Conservation (phyloP, 2,329 filamentous ascomycete genomes). For the Diaporthe longicolla region DNA sequence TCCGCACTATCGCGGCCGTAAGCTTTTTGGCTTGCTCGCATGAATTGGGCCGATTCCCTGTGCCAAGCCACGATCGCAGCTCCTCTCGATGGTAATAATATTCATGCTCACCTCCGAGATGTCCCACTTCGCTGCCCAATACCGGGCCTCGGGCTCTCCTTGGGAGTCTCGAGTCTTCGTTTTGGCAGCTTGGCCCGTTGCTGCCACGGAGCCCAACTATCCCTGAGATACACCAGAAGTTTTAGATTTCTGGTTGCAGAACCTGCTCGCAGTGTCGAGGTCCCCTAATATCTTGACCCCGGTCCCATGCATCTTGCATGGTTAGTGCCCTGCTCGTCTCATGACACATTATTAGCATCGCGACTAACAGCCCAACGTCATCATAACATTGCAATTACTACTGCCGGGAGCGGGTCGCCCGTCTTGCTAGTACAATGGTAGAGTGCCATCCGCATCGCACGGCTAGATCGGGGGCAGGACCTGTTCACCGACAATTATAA, state of each 20-base stretch:
- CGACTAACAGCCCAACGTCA: slow-evolving; percentile 34
- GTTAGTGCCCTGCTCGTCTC: slow-evolving; percentile 32
- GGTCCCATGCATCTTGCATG: slow-evolving; percentile 11
- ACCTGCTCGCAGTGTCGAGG: background rate
- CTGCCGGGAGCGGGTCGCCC: slow-evolving; percentile 14
- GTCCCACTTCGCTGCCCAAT: slow-evolving; percentile 33
- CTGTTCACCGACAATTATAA: background rate
- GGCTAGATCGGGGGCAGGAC: background rate
- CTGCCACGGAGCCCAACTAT: slow-evolving; percentile 9
- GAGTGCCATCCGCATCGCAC: background rate
- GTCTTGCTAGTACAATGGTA: slow-evolving; percentile 3
- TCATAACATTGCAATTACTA: slow-evolving; percentile 25
- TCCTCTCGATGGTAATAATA: slow-evolving; percentile 14
- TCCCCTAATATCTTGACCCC: slow-evolving; percentile 14
- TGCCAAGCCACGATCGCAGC: slow-evolving; percentile 24
- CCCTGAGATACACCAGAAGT: slow-evolving; percentile 10
- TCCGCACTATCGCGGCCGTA: slow-evolving; percentile 1
- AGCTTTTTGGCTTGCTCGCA: slow-evolving; percentile 4
- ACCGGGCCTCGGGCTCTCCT: slow-evolving; percentile 10
- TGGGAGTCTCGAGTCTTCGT: slow-evolving; percentile 1
- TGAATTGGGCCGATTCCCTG: slow-evolving; percentile 29
- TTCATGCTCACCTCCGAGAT: slow-evolving; percentile 33
- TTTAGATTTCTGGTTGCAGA: too few species aligned
- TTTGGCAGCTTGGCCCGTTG: slow-evolving; percentile 3
- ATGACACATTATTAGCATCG: slow-evolving; percentile 27